phyloP scores from a whole-genome alignment of 257 asterid genomes.

The Ajuga chamaepitys region DNA sequence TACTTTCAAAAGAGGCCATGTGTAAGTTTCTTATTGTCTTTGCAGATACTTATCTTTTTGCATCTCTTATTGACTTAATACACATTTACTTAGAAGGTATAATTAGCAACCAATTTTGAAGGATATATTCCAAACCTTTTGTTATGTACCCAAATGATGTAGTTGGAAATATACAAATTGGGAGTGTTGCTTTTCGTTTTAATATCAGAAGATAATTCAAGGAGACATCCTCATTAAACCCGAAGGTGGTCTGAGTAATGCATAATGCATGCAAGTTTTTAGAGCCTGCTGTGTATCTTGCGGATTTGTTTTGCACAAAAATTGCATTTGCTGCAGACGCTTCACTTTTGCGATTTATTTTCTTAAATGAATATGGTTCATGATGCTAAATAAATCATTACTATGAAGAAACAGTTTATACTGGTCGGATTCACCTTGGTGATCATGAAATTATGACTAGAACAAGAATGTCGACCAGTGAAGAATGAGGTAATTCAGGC shows the following conservation, averaged over 20 bases:
- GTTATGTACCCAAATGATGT: not conserved
- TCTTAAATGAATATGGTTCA: not conserved
- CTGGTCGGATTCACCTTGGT: not conserved
- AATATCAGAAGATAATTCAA: not conserved
- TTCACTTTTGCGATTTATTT: not conserved
- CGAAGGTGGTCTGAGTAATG: not conserved
- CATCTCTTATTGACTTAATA: not conserved
- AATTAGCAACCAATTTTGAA: not conserved
- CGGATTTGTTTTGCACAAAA: not conserved
- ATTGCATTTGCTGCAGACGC: not conserved
- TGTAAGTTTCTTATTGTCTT: not conserved
- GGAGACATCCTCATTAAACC: not conserved
- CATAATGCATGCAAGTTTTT: not conserved
- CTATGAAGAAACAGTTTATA: not conserved
- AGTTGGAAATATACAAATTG: not conserved
- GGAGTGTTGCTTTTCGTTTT: not conserved
- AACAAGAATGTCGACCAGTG: not conserved
- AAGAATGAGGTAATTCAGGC: not conserved
- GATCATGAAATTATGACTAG: not conserved
- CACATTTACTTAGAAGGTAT: not conserved
- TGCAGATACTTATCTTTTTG: not conserved
- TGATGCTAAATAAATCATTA: not conserved
- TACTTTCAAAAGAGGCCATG: not conserved
- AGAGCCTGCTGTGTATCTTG: slow-evolving; percentile 1
- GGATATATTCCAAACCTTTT: not conserved